Evolutionary conservation across 2,329 filamentous ascomycete species (phyloP), one percentile per base, ranked within the genome.

Genomic region (Monosporascus sp.): DNA sequence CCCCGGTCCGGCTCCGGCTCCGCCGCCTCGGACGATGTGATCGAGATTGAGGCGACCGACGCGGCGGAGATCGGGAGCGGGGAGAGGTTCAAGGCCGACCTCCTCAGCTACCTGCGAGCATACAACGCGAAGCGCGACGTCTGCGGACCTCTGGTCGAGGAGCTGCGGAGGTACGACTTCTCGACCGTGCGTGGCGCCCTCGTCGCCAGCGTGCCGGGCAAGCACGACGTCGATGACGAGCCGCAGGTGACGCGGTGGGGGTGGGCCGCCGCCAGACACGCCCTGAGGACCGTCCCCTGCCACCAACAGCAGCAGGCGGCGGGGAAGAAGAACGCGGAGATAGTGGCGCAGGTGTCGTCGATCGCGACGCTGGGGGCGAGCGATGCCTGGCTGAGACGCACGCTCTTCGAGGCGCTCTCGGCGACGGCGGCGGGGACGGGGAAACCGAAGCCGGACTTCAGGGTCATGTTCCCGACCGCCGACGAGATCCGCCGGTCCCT

Each of bases 401-500:
- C 81, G 0, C 72, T 89, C 17, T 87, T 88, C 63, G 70, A 71
- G 11, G 66, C 79, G 0, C 61, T 85, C 3, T 65, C 69, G 1
- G 61, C 59, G 31, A 76, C 67, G 5, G 61, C 58, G 8, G 52
- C 59, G 27, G 44, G 54, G 3, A 52, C 53, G 45, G 26, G 45
- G 9, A 31, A 31, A 8, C 27, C 27, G 27, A 71, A 69, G 20
- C 79, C 84, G 1, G 75, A 71, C 5, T 86, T 88, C 70, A 87
- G 84, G 49, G 77, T 96, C 38, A 80, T 96, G 5, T 96, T 93
- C 60, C 91, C 91, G 0, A 93, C 90, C 0, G 76, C 87, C 0
- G 80, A 88, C 50, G 90, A 96, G 66, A 88, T 96, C 53, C 82
- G 90, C 17, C 75, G 75, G 41, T 92, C 87, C 0, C 68, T 96